Conservation (phyloP, 2,329 filamentous ascomycete genomes). For the Stagonosporopsis rhizophila region DNA sequence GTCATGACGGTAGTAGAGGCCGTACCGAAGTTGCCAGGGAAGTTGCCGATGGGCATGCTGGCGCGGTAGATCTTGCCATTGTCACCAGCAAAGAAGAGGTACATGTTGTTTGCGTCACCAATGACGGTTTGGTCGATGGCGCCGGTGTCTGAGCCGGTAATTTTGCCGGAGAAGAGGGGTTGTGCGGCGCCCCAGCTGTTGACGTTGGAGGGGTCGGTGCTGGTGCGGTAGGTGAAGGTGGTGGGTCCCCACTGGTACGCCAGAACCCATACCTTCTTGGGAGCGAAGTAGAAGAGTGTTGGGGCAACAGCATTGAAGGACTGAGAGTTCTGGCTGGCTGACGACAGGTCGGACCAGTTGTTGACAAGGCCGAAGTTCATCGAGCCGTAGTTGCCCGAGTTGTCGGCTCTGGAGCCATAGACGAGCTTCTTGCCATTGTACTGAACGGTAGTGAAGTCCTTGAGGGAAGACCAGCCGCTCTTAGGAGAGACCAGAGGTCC, state of each 20-base stretch:
- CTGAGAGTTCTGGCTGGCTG: constrained; percentile 63
- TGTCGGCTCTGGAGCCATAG: constrained; percentile 61
- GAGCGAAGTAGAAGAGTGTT: constrained; percentile 68
- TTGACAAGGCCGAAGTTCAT: constrained; percentile 65
- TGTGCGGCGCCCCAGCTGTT: constrained; percentile 64
- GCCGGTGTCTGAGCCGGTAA: constrained; percentile 60
- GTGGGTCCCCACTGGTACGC: constrained; percentile 70
- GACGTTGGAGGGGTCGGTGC: constrained; percentile 62
- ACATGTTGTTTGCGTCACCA: constrained; percentile 67
- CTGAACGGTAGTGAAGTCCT: constrained; percentile 66
- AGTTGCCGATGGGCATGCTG: constrained; percentile 67
- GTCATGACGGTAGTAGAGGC: constrained; percentile 58
- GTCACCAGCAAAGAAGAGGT: constrained; percentile 72
- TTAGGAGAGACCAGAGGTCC: constrained; percentile 60
- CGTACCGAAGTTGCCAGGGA: constrained; percentile 67
- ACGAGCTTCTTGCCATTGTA: constrained; percentile 68
- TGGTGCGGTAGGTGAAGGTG: constrained; percentile 67
- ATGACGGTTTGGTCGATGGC: constrained; percentile 70
- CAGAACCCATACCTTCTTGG: constrained; percentile 69
- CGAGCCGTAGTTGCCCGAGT: constrained; percentile 60
- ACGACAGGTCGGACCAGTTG: constrained; percentile 61
- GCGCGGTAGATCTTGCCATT: constrained; percentile 71
- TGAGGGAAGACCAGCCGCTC: constrained; percentile 64
- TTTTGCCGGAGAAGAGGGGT: constrained; percentile 64
- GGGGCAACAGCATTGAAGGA: constrained; percentile 60